Evolutionary conservation across 1,139 yeast genomes (phyloP).

Genomic region (Protomyces inouyei): DNA sequence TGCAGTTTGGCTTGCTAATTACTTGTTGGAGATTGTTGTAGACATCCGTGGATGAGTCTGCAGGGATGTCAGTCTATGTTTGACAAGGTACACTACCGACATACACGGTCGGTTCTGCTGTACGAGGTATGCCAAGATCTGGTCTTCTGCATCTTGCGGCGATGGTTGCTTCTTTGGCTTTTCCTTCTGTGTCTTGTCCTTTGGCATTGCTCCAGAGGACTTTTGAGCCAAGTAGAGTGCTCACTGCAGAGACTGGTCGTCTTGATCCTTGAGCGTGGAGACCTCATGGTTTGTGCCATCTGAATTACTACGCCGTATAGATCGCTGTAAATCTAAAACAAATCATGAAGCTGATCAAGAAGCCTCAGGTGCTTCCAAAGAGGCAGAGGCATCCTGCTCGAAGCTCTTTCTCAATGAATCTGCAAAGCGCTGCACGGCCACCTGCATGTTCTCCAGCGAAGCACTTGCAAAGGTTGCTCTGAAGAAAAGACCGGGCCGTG

Average conservation of each 20-base stretch:
- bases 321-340: too few species aligned
- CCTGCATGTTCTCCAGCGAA: slow-evolving; percentile 54
- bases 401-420: slow-evolving; percentile 47
- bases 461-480: slow-evolving; percentile 92
- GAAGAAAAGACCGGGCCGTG: slow-evolving; percentile 54
- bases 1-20: background rate
- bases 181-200: background rate
- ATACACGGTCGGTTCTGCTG: background rate
- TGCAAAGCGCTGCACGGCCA: slow-evolving; percentile 64
- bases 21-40: background rate
- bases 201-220: background rate
- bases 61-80: background rate
- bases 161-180: background rate
- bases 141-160: background rate
- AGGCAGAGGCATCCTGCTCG: background rate
- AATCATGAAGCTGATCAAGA: background rate
- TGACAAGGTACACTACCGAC: background rate
- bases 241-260: too few species aligned
- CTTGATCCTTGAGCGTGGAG: too few species aligned
- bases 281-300: too few species aligned
- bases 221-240: too few species aligned
- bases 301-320: too few species aligned
- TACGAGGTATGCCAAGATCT: background rate
- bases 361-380: background rate
- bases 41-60: background rate